Percentiles rank a stretch among this genome's conserved stretches.
These are phyloP conservation scores for Aspergillus versicolor DNA, from an alignment of 2,329 filamentous ascomycete species.

Conservation along the genomic window DNA sequence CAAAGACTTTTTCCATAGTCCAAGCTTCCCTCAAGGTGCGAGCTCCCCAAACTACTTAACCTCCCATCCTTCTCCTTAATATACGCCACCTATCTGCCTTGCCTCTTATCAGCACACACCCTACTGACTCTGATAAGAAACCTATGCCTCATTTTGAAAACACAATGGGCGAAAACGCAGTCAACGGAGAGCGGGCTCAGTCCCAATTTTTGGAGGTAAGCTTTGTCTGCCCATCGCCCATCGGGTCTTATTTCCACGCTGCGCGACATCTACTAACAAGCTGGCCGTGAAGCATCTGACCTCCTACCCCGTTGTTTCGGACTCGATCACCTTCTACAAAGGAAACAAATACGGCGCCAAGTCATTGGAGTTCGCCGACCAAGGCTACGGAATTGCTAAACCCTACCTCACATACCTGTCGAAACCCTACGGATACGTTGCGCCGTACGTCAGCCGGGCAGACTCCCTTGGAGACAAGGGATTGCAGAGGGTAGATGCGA, in stretches of 20 bases:
- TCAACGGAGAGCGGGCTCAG: slow-evolving; percentile 52
- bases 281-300: slow-evolving; percentile 67
- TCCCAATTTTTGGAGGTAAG: slow-evolving; percentile 48
- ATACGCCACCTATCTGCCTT: neutral
- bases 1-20: neutral
- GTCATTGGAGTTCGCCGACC: slow-evolving; percentile 72
- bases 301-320: slow-evolving; percentile 79
- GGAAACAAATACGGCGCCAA: slow-evolving; percentile 79
- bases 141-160: slow-evolving; percentile 52
- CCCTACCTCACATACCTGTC: slow-evolving; percentile 76
- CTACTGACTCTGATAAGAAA: slow-evolving; percentile 1
- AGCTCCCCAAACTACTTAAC: neutral
- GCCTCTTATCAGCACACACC: neutral
- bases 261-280: slow-evolving; percentile 19
- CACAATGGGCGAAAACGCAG: slow-evolving; percentile 47
- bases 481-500: slow-evolving; percentile 67
- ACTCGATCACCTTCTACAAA: slow-evolving; percentile 76
- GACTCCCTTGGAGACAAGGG: slow-evolving; percentile 74
- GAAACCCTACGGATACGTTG: slow-evolving; percentile 77
- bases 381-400: slow-evolving; percentile 73
- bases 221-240: slow-evolving; percentile 13
- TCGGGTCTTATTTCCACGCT: slow-evolving; percentile 1
- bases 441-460: slow-evolving; percentile 79
- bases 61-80: neutral
- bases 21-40: neutral